Evolutionary conservation across 2,329 filamentous ascomycete species (phyloP), one percentile per base, ranked within the genome.

Genomic region (Exophiala viscosa): DNA sequence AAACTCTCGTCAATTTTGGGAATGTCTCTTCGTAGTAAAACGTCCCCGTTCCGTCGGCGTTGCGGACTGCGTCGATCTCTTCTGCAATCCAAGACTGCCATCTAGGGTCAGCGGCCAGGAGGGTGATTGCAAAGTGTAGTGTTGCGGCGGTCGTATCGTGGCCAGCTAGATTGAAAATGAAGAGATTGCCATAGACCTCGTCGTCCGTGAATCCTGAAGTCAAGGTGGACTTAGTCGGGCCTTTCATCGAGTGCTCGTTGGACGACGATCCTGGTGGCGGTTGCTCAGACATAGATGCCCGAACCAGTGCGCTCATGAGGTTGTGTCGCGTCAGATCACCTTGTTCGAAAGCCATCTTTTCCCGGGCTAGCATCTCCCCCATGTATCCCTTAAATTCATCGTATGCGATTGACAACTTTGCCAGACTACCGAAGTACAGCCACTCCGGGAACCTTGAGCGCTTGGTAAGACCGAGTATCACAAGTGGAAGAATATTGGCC

Each of bases 151-250:
- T 61, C 10, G 59, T 61, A 10, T 63, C 61, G 28, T 75, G 74
- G 2, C 76, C 76, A 3, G 75, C 75, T 2, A 66, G 64, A 7
- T 67, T 76, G 59, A 77, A 75, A 32, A 76, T 64, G 63, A 73
- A 78, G 5, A 78, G 60, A 53, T 77, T 77, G 2, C 73, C 70
- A 32, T 65, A 65, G 40, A 74, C 67, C 49, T 76, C 73, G 1
- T 70, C 66, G 6, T 73, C 66, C 1, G 65, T 64, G 8, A 75
- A 57, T n/a, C 58, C 51, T 17, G 40, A 11, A 6, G 38, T 17
- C 9, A 23, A 36, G 7, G 41, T 4, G n/a, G 33, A 18, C 13
- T 57, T 41, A 15, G 47, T 52, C 2, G 28, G 18, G n/a, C 15
- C 32, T 8, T 17, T 28, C 2, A 28, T 28, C 8, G 5, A 28